phyloP scores from a whole-genome alignment of 1,284 basidiomycete species.

The Mycosarcoma maydis region DNA sequence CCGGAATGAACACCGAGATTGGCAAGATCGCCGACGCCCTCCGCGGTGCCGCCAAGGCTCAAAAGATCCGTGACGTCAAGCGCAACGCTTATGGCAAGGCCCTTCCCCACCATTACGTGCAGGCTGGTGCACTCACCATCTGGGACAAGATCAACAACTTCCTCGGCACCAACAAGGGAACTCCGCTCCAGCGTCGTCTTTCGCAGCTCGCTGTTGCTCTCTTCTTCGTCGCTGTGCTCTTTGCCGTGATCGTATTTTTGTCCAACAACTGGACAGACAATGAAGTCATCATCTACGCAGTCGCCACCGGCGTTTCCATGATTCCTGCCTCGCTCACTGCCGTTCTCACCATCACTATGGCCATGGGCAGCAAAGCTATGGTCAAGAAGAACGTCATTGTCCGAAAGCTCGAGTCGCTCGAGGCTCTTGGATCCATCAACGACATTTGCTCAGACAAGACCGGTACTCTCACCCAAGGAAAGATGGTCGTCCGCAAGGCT shows the following conservation, averaged over 20 bases:
- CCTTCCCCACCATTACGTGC: conserved; percentile 66
- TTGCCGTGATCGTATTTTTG: conserved; percentile 67
- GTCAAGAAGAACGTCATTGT: conserved; percentile 72
- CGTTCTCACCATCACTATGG: conserved; percentile 68
- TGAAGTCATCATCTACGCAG: conserved; percentile 67
- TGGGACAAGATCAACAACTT: conserved; percentile 66
- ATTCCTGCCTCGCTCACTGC: conserved; percentile 69
- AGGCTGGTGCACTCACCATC: conserved; percentile 66
- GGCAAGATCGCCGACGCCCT: conserved; percentile 65
- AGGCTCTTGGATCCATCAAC: conserved; percentile 64
- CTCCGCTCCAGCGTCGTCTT: conserved; percentile 67
- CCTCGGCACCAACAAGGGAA: conserved; percentile 67
- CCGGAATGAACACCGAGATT: conserved; percentile 72
- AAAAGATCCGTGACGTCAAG: conserved; percentile 69
- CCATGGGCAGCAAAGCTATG: conserved; percentile 72
- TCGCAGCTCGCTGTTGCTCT: conserved; percentile 66
- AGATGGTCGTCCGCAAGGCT: conserved; percentile 64
- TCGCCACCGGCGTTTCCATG: conserved; percentile 72
- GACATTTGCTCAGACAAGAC: conserved; percentile 67
- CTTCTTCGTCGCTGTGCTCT: conserved; percentile 64
- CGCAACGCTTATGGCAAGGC: conserved; percentile 69
- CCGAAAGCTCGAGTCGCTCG: conserved; percentile 68
- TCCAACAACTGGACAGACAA: conserved; percentile 66
- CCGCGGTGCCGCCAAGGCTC: conserved; percentile 53
- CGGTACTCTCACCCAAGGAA: conserved; percentile 65